Evolutionary conservation across 495 filamentous ascomycete species (phyloP).

Genomic region (Apiosordaria backusii): DNA sequence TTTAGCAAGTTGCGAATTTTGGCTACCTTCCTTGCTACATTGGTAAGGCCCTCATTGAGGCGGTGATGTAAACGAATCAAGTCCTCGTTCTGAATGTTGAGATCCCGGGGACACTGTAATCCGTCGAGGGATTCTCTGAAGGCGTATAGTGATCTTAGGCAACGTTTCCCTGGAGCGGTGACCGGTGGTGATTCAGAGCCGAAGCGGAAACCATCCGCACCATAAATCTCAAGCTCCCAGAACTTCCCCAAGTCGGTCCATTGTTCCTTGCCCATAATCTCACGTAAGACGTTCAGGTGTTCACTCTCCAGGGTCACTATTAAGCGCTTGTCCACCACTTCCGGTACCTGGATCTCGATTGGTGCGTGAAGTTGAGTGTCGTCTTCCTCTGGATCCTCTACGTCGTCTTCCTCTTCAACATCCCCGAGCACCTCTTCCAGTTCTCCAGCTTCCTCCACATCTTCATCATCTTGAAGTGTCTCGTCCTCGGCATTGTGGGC

Average conservation of each 20-base stretch:
- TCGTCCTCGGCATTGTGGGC: neutral
- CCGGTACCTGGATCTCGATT: neutral
- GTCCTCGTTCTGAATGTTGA: neutral
- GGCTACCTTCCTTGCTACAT: neutral
- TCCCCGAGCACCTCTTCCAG: neutral
- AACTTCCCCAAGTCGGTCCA: neutral
- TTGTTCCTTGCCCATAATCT: neutral
- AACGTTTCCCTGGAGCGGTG: neutral
- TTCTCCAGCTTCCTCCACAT: neutral
- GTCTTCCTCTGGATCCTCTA: neutral
- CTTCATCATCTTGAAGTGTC: neutral
- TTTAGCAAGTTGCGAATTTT: slow-evolving; percentile 1
- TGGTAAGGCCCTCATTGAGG: neutral
- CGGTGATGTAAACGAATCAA: neutral
- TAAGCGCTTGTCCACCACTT: neutral
- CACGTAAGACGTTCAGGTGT: neutral
- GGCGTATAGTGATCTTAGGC: neutral
- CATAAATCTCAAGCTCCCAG: neutral
- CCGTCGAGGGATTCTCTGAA: neutral
- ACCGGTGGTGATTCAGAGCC: neutral
- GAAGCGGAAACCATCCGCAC: neutral
- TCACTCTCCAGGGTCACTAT: neutral
- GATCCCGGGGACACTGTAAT: neutral
- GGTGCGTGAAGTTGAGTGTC: neutral
- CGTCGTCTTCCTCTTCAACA: neutral